Percentiles rank a stretch among this genome's conserved stretches.
phyloP scores from a whole-genome alignment of 2,329 filamentous ascomycete genomes.

The Nemania diffusa region DNA sequence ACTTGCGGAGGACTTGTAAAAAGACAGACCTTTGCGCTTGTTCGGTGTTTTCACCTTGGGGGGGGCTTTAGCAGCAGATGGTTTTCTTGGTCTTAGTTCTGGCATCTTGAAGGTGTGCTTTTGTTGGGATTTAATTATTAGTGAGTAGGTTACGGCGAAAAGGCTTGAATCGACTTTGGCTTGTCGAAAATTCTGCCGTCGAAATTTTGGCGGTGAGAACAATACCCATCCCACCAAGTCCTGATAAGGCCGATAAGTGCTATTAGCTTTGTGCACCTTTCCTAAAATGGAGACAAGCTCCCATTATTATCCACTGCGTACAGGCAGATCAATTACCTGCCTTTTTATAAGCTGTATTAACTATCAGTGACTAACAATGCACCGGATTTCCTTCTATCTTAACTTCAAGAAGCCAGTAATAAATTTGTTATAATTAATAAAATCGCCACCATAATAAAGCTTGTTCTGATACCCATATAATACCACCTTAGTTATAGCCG shows the following conservation, averaged over 20 bases:
- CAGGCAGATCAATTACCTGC: background rate
- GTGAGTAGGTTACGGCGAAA: constrained; percentile 7
- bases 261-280: background rate
- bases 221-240: constrained; percentile 16
- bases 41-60: constrained; percentile 50
- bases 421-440: background rate
- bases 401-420: background rate
- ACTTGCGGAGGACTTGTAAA: background rate
- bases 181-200: constrained; percentile 45
- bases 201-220: constrained; percentile 47
- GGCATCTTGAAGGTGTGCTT: constrained; percentile 52
- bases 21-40: constrained; percentile 53
- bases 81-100: constrained; percentile 55
- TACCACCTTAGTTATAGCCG: too few relatives aligned
- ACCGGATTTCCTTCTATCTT: background rate
- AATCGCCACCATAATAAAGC: background rate
- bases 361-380: too few relatives aligned
- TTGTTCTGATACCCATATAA: too few relatives aligned
- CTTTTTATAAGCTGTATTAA: too few relatives aligned
- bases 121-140: background rate
- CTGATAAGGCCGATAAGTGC: constrained; percentile 26
- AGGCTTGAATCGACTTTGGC: constrained; percentile 26
- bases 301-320: background rate
- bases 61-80: constrained; percentile 50
- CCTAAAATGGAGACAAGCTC: background rate